Evolutionary conservation across 805 yeast genomes (phyloP).

Genomic region (Wickerhamomyces sydowiorum): DNA sequence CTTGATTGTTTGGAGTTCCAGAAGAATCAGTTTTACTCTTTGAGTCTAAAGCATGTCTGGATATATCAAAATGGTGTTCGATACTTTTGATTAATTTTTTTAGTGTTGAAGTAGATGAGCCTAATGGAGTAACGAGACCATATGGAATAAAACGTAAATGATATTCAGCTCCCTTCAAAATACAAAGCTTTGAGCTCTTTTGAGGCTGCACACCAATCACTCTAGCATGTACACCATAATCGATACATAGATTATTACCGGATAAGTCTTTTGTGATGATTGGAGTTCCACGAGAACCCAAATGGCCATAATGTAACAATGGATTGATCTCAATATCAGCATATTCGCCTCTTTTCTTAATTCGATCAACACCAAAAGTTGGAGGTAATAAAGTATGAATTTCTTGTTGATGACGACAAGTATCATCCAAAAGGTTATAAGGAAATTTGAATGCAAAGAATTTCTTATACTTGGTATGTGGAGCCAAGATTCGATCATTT

Average conservation of each 20-base stretch:
- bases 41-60: constrained; percentile 12
- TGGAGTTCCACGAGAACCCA: constrained; percentile 47
- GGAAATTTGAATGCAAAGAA: constrained; percentile 57
- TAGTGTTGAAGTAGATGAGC: constrained; percentile 9
- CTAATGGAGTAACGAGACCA: constrained; percentile 25
- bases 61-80: constrained; percentile 12
- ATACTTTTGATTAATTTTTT: constrained; percentile 6
- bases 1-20: constrained; percentile 8
- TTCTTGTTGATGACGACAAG: constrained; percentile 41
- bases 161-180: constrained; percentile 30
- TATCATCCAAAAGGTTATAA: constrained; percentile 42
- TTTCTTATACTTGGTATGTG: constrained; percentile 47
- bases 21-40: not conserved
- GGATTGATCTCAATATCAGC: constrained; percentile 25
- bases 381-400: constrained; percentile 35
- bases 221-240: constrained; percentile 51
- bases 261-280: constrained; percentile 45
- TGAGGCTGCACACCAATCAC: constrained; percentile 40
- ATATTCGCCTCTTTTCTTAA: constrained; percentile 25
- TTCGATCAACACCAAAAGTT: constrained; percentile 32
- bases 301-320: constrained; percentile 43
- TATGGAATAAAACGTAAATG: constrained; percentile 35
- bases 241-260: constrained; percentile 39
- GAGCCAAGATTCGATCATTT: constrained; percentile 40
- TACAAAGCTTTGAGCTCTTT: constrained; percentile 19